phyloP scores from a whole-genome alignment of 148 eudicot genomes.

The Camellia lanceoleosa region DNA sequence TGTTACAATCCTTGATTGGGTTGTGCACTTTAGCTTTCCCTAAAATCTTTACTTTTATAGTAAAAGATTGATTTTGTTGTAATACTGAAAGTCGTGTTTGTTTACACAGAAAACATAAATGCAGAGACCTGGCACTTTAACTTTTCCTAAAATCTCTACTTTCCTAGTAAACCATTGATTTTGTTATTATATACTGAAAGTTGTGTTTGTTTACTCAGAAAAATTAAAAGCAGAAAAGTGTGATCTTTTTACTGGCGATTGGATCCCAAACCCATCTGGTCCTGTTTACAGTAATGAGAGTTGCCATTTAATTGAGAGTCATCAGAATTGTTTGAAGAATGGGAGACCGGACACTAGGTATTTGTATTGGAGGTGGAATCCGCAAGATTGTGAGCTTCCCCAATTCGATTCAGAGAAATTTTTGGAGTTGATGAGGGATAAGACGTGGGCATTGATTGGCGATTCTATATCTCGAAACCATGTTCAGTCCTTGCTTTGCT shows the following conservation, averaged over 20 bases:
- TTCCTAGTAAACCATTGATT: background rate
- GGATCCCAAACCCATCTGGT: constrained; percentile 51
- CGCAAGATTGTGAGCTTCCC: constrained; percentile 46
- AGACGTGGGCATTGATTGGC: constrained; percentile 55
- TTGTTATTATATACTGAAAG: background rate
- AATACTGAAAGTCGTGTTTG: too few relatives aligned
- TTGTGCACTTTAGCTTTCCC: too few relatives aligned
- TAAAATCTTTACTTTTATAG: too few relatives aligned
- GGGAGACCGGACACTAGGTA: constrained; percentile 65
- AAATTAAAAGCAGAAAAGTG: constrained; percentile 14
- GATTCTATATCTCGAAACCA: constrained; percentile 68
- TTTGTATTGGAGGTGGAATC: constrained; percentile 63
- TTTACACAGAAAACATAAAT: too few relatives aligned
- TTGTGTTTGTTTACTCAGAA: constrained; percentile 18
- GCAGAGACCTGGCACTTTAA: background rate
- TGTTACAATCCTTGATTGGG: too few relatives aligned
- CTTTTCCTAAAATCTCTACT: too few relatives aligned
- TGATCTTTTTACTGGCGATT: constrained; percentile 49
- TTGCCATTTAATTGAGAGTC: constrained; percentile 44
- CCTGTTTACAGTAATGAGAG: constrained; percentile 53
- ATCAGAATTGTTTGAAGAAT: constrained; percentile 61
- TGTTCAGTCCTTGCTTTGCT: constrained; percentile 54
- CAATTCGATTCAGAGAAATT: constrained; percentile 39
- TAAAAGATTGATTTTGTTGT: background rate
- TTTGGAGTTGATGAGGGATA: constrained; percentile 49